These are phyloP conservation scores for Mediolabrus comicus DNA, from an alignment of 108 stramenopile species.

Conservation along the genomic window DNA sequence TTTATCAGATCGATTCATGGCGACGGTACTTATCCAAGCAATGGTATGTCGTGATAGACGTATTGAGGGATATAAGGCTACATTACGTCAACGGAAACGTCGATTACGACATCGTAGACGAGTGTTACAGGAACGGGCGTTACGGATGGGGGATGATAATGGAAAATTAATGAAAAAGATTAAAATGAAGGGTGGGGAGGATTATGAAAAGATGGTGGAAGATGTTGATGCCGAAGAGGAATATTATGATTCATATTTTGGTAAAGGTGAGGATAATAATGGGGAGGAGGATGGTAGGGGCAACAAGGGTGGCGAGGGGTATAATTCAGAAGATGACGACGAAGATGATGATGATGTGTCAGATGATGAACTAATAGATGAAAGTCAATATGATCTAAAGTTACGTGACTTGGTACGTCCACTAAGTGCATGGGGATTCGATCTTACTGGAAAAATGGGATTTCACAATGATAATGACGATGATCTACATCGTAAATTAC, in stretches of 20 bases:
- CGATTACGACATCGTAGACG: conserved; percentile 53
- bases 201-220: conserved; percentile 32
- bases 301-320: conserved; percentile 11
- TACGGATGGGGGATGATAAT: conserved; percentile 48
- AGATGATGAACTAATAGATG: conserved; percentile 48
- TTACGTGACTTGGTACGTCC: conserved; percentile 76
- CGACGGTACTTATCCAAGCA: conserved; percentile 77
- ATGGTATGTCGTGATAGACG: conserved; percentile 81
- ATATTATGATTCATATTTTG: conserved; percentile 80
- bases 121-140: conserved; percentile 39
- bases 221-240: conserved; percentile 62
- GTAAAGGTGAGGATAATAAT: conserved; percentile 19
- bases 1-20: conserved; percentile 81
- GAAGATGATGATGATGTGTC: conserved; percentile 64
- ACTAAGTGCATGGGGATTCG: conserved; percentile 78
- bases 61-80: conserved; percentile 67
- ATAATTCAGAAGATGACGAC: conserved; percentile 30
- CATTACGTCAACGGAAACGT: conserved; percentile 37
- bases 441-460: conserved; percentile 71
- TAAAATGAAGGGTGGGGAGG: conserved; percentile 20
- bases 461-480: conserved; percentile 38
- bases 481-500: conserved; percentile 30
- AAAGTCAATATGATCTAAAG: conserved; percentile 41
- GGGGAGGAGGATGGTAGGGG: conserved; percentile 4
- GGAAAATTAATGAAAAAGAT: conserved; percentile 36